phyloP scores from a whole-genome alignment of 108 stramenopile genomes.

The Ochromonas danica region DNA sequence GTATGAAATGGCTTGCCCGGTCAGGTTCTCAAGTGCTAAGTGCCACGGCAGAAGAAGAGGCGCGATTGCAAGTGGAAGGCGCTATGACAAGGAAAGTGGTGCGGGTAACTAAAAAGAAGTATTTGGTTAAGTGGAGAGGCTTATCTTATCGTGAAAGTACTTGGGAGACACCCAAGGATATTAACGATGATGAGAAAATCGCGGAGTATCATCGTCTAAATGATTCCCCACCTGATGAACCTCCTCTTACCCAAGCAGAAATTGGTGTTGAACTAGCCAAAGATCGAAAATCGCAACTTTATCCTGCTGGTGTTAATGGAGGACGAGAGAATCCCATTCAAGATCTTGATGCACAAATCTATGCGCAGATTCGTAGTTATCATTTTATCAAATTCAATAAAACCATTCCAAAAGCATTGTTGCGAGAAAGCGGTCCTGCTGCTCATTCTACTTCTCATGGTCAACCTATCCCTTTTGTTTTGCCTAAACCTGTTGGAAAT shows the following conservation, averaged over 20 bases:
- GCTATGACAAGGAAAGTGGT: background rate
- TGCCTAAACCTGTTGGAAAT: background rate
- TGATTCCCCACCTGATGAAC: slow-evolving; percentile 41
- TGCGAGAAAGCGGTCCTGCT: slow-evolving; percentile 23
- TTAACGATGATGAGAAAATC: slow-evolving; percentile 57
- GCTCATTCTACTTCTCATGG: background rate
- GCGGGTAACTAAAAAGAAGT: slow-evolving; percentile 34
- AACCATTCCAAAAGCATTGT: slow-evolving; percentile 24
- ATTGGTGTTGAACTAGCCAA: slow-evolving; percentile 40
- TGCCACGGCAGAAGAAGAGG: slow-evolving; percentile 30
- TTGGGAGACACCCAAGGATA: slow-evolving; percentile 88
- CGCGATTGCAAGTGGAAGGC: slow-evolving; percentile 15
- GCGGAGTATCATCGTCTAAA: slow-evolving; percentile 38
- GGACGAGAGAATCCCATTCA: slow-evolving; percentile 10
- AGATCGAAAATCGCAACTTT: slow-evolving; percentile 5
- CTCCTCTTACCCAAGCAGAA: slow-evolving; percentile 44
- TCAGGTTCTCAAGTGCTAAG: slow-evolving; percentile 21
- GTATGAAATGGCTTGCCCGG: slow-evolving; percentile 18
- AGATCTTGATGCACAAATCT: slow-evolving; percentile 35
- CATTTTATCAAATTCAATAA: slow-evolving; percentile 46
- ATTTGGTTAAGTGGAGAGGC: slow-evolving; percentile 94
- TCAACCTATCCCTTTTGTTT: background rate
- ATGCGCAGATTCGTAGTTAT: slow-evolving; percentile 48
- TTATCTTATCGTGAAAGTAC: slow-evolving; percentile 89
- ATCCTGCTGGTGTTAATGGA: background rate